A percentile compares a stretch with the other conserved stretches of the same genome.
Evolutionary conservation across 2,329 filamentous ascomycete genomes (phyloP).

Genomic region (Claviceps capensis): DNA sequence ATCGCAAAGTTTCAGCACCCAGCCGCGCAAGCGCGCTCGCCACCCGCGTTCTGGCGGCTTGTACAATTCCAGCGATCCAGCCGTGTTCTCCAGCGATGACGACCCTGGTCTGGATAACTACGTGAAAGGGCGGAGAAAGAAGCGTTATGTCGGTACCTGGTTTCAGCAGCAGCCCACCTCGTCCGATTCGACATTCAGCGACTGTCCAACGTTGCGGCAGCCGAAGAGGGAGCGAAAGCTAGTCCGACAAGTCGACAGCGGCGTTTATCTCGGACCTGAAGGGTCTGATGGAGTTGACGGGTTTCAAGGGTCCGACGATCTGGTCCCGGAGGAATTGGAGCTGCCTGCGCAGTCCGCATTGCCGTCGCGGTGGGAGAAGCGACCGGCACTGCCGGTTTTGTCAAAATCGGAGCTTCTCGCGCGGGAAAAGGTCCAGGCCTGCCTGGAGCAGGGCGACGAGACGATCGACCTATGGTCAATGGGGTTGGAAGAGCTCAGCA

Average conservation of each 20-base stretch:
- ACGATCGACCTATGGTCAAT: conserved; percentile 47
- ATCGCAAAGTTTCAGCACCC: conserved; percentile 25
- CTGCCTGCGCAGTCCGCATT: conserved; percentile 21
- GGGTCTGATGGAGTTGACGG: conserved; percentile 19
- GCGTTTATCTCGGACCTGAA: conserved; percentile 55
- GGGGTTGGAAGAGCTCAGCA: conserved; percentile 38
- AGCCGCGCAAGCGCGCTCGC: conserved; percentile 26
- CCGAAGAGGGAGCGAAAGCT: conserved; percentile 34
- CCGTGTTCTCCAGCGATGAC: conserved; percentile 60
- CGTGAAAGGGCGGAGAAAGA: conserved; percentile 38
- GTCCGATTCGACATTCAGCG: conserved; percentile 33
- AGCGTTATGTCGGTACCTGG: conserved; percentile 56
- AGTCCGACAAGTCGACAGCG: conserved; percentile 50
- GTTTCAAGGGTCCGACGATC: conserved; percentile 38
- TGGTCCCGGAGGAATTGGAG: conserved; percentile 17
- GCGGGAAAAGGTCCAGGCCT: conserved; percentile 32
- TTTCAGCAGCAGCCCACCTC: conserved; percentile 45
- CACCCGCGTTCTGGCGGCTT: conserved; percentile 15
- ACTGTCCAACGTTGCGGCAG: conserved; percentile 22
- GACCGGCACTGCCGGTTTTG: conserved; percentile 15
- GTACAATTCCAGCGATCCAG: conserved; percentile 55
- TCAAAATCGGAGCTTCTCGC: conserved; percentile 30
- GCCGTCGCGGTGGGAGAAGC: conserved; percentile 23
- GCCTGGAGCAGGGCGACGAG: conserved; percentile 45
- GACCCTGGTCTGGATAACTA: conserved; percentile 56